Percentiles rank a stretch among this genome's conserved stretches.
phyloP scores from a whole-genome alignment of 78 protist species.

The Emiliania huxleyi region DNA sequence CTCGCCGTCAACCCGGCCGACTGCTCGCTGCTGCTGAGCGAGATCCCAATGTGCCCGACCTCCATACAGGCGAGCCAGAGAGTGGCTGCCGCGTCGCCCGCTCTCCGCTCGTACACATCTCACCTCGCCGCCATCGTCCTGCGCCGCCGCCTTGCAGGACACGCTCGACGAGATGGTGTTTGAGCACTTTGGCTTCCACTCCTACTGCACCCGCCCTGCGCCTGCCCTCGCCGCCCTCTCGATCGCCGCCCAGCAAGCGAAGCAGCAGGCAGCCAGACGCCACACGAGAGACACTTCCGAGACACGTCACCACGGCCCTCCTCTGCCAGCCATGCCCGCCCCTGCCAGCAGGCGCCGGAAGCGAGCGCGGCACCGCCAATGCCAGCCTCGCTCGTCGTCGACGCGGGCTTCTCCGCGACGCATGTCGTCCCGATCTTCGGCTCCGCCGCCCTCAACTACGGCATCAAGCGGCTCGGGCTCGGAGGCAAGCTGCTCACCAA shows the following conservation, averaged over 20 bases:
- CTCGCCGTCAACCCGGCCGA: slow-evolving; percentile 30
- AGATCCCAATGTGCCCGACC: slow-evolving; percentile 57
- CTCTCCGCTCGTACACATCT: no score
- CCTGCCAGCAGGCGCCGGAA: no score
- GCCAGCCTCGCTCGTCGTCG: slow-evolving; percentile 52
- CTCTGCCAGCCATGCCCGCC: background rate
- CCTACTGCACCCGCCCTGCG: slow-evolving; percentile 20
- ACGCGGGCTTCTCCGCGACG: slow-evolving; percentile 69
- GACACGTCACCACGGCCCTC: no score
- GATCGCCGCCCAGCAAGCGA: background rate
- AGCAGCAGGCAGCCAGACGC: background rate
- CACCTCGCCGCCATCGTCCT: no score
- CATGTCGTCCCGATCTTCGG: slow-evolving; percentile 65
- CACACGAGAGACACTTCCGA: no score
- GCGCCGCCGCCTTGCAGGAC: no score
- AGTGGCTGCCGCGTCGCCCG: no score
- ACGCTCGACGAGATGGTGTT: slow-evolving; percentile 61
- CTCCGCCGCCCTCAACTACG: background rate
- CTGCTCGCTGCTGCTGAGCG: slow-evolving; percentile 59
- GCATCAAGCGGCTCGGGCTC: slow-evolving; percentile 42
- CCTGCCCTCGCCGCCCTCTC: slow-evolving; percentile 31
- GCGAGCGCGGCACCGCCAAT: no score
- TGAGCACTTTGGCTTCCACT: slow-evolving; percentile 64
- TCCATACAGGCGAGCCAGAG: slow-evolving; percentile 31
- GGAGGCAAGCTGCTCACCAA: slow-evolving; percentile 80